Evolutionary conservation across 1,284 basidiomycete genomes (phyloP).

Genomic region (Schizopora paradoxa): DNA sequence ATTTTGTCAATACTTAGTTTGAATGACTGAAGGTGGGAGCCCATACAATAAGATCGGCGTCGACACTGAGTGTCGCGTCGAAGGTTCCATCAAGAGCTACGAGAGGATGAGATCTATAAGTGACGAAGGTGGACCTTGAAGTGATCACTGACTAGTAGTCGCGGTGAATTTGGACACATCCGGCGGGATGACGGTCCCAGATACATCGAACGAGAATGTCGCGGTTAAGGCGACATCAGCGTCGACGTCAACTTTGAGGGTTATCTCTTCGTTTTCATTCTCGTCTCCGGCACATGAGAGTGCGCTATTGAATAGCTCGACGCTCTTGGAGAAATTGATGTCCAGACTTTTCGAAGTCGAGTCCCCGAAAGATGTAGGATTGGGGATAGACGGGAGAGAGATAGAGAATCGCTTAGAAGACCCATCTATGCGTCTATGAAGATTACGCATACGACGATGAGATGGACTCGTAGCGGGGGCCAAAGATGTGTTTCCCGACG

Average conservation of each 20-base stretch:
- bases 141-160: neutral
- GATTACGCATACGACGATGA: neutral
- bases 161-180: slow-evolving; percentile 2
- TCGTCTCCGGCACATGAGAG: slow-evolving; percentile 37
- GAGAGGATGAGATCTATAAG: neutral
- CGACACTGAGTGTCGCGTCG: neutral
- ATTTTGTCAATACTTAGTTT: neutral
- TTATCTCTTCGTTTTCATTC: too few species aligned
- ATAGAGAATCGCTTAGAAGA: too few species aligned
- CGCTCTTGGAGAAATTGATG: slow-evolving; percentile 30
- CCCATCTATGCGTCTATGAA: neutral
- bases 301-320: slow-evolving; percentile 36
- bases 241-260: slow-evolving; percentile 37
- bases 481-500: neutral
- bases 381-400: too few species aligned
- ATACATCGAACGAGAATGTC: slow-evolving; percentile 36
- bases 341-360: too few species aligned
- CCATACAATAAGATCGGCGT: neutral
- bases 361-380: too few species aligned
- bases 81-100: neutral
- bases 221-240: slow-evolving; percentile 35
- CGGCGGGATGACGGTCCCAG: slow-evolving; percentile 40
- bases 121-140: neutral
- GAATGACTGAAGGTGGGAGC: neutral
- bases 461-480: neutral